Conservation (phyloP, 2,329 filamentous ascomycete species). For the Sarocladiaceae sp. region DNA sequence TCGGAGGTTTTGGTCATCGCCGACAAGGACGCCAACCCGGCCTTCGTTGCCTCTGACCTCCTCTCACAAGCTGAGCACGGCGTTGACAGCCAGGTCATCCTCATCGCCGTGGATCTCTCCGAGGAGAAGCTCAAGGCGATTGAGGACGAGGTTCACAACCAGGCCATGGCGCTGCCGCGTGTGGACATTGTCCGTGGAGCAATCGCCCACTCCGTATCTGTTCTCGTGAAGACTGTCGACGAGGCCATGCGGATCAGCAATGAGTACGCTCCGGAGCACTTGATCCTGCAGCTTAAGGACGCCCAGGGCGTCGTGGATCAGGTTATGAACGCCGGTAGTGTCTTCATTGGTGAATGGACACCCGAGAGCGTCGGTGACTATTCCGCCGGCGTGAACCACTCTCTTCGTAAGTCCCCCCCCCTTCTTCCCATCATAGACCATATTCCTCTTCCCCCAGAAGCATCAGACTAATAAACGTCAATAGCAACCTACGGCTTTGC, state of each 20-base stretch:
- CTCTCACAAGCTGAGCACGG: slow-evolving; percentile 96
- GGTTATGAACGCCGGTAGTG: slow-evolving; percentile 90
- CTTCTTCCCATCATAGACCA: too few relatives aligned
- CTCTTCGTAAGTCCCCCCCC: slow-evolving; percentile 67
- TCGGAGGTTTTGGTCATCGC: slow-evolving; percentile 96
- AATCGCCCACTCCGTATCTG: slow-evolving; percentile 86
- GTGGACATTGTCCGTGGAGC: slow-evolving; percentile 89
- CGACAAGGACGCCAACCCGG: slow-evolving; percentile 79
- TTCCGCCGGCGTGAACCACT: slow-evolving; percentile 96
- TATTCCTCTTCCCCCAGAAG: slow-evolving; percentile 1
- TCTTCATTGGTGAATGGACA: slow-evolving; percentile 94
- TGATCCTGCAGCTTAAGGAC: slow-evolving; percentile 83
- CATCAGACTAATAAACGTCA: slow-evolving; percentile 16
- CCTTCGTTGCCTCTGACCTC: slow-evolving; percentile 91
- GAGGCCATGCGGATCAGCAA: slow-evolving; percentile 83
- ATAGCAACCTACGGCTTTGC: slow-evolving; percentile 94
- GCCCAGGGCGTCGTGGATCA: slow-evolving; percentile 67
- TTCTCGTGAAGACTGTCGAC: slow-evolving; percentile 63
- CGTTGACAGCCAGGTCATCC: slow-evolving; percentile 88
- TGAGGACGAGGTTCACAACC: slow-evolving; percentile 82
- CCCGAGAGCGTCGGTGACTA: slow-evolving; percentile 98
- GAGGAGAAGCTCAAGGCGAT: slow-evolving; percentile 72
- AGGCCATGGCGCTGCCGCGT: slow-evolving; percentile 79
- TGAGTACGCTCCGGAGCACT: slow-evolving; percentile 89
- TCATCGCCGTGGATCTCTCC: slow-evolving; percentile 75